phyloP scores from a whole-genome alignment of 2,329 filamentous ascomycete genomes.

The Madurella mycetomatis region DNA sequence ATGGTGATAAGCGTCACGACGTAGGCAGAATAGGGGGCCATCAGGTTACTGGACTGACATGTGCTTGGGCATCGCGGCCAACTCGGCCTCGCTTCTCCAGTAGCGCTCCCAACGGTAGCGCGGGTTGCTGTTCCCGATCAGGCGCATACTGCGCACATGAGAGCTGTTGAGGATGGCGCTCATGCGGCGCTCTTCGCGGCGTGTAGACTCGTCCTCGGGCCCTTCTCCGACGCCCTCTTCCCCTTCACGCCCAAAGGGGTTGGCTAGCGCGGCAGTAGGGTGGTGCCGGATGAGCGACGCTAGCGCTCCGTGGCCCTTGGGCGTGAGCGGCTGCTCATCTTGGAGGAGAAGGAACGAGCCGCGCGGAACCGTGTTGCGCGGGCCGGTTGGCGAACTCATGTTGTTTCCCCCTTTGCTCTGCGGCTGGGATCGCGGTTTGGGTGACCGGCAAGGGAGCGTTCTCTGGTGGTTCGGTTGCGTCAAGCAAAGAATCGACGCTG shows the following conservation, averaged over 20 bases:
- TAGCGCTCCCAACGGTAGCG: slow-evolving; percentile 83
- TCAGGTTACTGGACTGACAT: slow-evolving; percentile 41
- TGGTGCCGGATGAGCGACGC: slow-evolving; percentile 47
- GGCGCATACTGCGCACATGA: slow-evolving; percentile 73
- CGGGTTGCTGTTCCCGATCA: slow-evolving; percentile 86
- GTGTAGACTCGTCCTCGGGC: slow-evolving; percentile 40
- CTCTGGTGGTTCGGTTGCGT: too few species aligned
- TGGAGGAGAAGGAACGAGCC: slow-evolving; percentile 32
- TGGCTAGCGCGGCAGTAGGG: slow-evolving; percentile 24
- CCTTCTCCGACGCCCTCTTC: slow-evolving; percentile 26
- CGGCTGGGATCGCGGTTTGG: too few species aligned
- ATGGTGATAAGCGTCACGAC: too few species aligned
- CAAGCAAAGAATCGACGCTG: too few species aligned
- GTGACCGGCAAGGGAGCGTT: too few species aligned
- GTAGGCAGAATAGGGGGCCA: neutral
- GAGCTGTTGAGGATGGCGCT: slow-evolving; percentile 59
- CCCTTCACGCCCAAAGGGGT: slow-evolving; percentile 24
- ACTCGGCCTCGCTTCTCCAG: slow-evolving; percentile 74
- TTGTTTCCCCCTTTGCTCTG: too few species aligned
- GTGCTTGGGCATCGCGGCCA: slow-evolving; percentile 66
- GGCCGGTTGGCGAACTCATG: slow-evolving; percentile 27
- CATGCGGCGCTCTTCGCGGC: slow-evolving; percentile 54
- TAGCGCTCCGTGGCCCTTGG: slow-evolving; percentile 32
- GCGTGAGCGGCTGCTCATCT: slow-evolving; percentile 50
- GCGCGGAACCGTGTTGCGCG: slow-evolving; percentile 11